phyloP scores from a whole-genome alignment of 305 asterid genomes.

The Fraxinus sp. region DNA sequence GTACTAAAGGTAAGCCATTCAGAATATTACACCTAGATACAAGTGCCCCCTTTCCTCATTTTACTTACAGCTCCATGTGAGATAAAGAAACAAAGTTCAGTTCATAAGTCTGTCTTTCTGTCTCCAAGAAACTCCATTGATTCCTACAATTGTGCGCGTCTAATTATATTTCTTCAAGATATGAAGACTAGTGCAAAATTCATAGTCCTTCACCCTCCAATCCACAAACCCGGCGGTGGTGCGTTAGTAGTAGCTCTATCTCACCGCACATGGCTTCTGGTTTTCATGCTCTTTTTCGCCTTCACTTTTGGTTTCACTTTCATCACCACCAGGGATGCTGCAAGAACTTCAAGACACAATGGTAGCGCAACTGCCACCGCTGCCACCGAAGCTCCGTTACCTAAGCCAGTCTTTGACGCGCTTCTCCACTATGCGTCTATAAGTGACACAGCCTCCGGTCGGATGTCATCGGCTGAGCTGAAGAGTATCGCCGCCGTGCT shows the following conservation, averaged over 20 bases:
- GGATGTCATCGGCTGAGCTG: slow-evolving; percentile 35
- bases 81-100: background rate
- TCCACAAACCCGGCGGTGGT: slow-evolving; percentile 25
- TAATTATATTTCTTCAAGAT: background rate
- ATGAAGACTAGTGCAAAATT: slow-evolving; percentile 42
- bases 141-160: background rate
- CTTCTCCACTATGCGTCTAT: slow-evolving; percentile 50
- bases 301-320: slow-evolving; percentile 39
- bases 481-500: slow-evolving; percentile 31
- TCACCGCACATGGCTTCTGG: slow-evolving; percentile 36
- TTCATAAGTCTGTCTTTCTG: background rate
- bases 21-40: background rate
- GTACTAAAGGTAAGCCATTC: background rate
- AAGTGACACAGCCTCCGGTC: slow-evolving; percentile 26
- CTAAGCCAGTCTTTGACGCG: slow-evolving; percentile 38
- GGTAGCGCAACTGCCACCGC: background rate
- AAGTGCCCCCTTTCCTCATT: background rate
- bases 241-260: slow-evolving; percentile 24
- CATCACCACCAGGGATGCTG: slow-evolving; percentile 29
- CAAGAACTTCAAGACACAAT: slow-evolving; percentile 6
- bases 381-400: slow-evolving; percentile 11
- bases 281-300: slow-evolving; percentile 40
- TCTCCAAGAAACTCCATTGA: background rate
- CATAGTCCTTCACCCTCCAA: slow-evolving; percentile 46
- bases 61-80: background rate